Evolutionary conservation across 352 stramenopile genomes (phyloP).

Genomic region (Pythium phragmitis): DNA sequence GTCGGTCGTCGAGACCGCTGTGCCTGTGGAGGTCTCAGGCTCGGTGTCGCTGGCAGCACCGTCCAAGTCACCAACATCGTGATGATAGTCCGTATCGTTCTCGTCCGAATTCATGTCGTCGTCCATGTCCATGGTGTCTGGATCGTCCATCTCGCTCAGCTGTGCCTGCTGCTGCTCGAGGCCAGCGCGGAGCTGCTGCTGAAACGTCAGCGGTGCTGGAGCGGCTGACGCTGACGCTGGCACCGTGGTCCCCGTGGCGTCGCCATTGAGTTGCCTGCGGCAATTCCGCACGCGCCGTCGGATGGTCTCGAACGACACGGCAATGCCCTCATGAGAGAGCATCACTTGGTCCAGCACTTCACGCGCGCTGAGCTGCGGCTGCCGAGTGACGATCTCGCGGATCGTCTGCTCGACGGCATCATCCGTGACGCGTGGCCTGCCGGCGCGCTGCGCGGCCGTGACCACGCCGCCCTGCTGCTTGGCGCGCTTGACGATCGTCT

Average conservation of each 20-base stretch:
- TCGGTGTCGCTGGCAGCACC: constrained; percentile 4
- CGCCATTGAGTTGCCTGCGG: constrained; percentile 21
- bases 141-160: constrained; percentile 1
- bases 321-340: constrained; percentile 18
- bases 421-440: constrained; percentile 32
- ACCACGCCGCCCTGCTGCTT: constrained; percentile 32
- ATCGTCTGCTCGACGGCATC: constrained; percentile 35
- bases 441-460: constrained; percentile 23
- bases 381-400: constrained; percentile 21
- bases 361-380: constrained; percentile 27
- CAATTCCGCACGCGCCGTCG: constrained; percentile 37
- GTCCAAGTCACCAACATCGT: background rate
- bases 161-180: constrained; percentile 12
- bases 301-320: constrained; percentile 44
- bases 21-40: constrained; percentile 2
- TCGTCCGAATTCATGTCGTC: constrained; percentile 2
- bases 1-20: background rate
- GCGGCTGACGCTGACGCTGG: background rate
- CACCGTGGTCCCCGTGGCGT: background rate
- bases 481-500: constrained; percentile 37
- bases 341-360: constrained; percentile 30
- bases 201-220: constrained; percentile 1
- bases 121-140: constrained; percentile 10
- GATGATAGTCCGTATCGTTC: background rate
- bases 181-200: background rate